Conservation (phyloP, 345 rosid genomes). For the Draba incana region DNA sequence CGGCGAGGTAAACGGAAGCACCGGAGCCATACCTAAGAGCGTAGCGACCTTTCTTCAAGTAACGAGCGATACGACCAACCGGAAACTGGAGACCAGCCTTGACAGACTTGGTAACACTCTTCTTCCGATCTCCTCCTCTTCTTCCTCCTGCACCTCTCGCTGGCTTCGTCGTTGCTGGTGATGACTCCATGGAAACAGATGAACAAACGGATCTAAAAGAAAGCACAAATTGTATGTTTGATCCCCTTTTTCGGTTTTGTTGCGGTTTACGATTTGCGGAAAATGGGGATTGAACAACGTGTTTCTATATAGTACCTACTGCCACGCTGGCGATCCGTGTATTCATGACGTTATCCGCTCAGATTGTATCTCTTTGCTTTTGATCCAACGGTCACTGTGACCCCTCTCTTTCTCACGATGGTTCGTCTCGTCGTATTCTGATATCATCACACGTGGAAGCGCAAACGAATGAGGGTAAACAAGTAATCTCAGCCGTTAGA, state of each 20-base stretch:
- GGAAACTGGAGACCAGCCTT: conserved; percentile 87
- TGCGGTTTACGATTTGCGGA: conserved; percentile 24
- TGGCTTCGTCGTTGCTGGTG: conserved; percentile 35
- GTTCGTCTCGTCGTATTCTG: not conserved
- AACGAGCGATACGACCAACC: conserved; percentile 74
- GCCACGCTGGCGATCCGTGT: conserved; percentile 44
- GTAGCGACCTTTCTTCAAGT: conserved; percentile 72
- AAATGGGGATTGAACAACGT: not conserved
- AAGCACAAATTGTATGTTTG: not conserved
- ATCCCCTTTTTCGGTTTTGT: conserved; percentile 3
- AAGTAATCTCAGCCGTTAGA: conserved; percentile 26
- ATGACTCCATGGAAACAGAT: conserved; percentile 50
- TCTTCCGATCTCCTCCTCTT: conserved; percentile 61
- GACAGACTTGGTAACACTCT: conserved; percentile 60
- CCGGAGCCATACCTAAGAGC: conserved; percentile 67
- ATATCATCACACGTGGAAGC: conserved; percentile 29
- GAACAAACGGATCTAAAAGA: conserved; percentile 12
- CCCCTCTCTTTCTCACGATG: not conserved
- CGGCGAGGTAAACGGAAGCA: conserved; percentile 74
- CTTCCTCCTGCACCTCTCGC: conserved; percentile 64
- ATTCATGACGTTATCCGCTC: conserved; percentile 1
- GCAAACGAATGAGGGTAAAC: not conserved
- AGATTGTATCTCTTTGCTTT: conserved; percentile 31
- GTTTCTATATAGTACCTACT: conserved; percentile 12
- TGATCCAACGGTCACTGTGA: conserved; percentile 27